Percentiles rank a stretch among this genome's conserved stretches.
Conservation (phyloP, 2,329 filamentous ascomycete genomes). For the Fusarium sp. region DNA sequence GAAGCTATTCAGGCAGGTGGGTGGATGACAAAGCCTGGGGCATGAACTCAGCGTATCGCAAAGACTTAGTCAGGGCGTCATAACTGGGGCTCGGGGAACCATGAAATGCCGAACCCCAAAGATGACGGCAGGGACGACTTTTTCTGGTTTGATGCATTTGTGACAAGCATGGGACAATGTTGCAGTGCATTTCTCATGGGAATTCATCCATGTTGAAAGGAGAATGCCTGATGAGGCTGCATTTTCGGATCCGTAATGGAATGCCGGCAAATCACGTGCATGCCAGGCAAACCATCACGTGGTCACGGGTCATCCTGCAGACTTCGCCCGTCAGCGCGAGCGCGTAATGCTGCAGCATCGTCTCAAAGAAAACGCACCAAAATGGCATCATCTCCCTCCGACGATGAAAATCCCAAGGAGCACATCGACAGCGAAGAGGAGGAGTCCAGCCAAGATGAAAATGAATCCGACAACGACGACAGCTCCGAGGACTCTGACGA, state of each 20-base stretch:
- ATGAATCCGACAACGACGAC: constrained; percentile 7
- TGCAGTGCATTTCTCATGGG: neutral
- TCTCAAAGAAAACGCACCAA: constrained; percentile 5
- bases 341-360: constrained; percentile 11
- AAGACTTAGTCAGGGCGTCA: constrained; percentile 17
- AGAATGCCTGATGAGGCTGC: neutral
- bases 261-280: constrained; percentile 16
- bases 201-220: neutral
- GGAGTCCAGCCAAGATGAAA: constrained; percentile 1
- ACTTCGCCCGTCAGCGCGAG: constrained; percentile 14
- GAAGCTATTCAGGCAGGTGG: constrained; percentile 13
- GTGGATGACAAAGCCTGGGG: constrained; percentile 30
- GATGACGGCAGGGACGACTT: neutral
- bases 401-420: constrained; percentile 13
- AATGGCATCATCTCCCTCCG: constrained; percentile 29
- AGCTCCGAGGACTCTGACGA: constrained; percentile 43
- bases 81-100: constrained; percentile 25
- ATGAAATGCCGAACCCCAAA: constrained; percentile 19
- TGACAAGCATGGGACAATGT: too few species aligned
- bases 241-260: too few species aligned
- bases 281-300: neutral
- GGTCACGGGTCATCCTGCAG: neutral
- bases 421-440: constrained; percentile 18
- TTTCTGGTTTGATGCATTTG: too few species aligned
- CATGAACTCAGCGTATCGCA: constrained; percentile 5